phyloP scores from a whole-genome alignment of 2,329 filamentous ascomycete species.

The Cadophora sp. region DNA sequence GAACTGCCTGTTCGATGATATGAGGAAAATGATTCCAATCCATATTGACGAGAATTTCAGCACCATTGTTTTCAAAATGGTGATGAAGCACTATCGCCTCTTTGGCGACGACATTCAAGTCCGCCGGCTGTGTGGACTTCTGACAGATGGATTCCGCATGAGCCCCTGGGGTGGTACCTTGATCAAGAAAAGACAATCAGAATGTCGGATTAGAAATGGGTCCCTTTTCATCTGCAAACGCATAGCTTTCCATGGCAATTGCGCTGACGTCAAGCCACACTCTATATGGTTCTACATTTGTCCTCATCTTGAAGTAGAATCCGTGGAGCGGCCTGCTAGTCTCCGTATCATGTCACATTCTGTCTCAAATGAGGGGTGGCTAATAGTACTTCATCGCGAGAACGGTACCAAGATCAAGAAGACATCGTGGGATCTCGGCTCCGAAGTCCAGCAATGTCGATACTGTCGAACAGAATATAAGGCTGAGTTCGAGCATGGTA shows the following conservation, averaged over 20 bases:
- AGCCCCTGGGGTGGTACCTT: slow-evolving; percentile 2
- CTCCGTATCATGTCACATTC: not conserved
- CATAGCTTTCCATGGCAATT: slow-evolving; percentile 19
- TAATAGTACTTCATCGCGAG: not conserved
- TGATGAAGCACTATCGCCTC: slow-evolving; percentile 28
- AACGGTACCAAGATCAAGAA: not conserved
- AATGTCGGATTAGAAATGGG: slow-evolving; percentile 27
- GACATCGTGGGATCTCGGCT: not conserved
- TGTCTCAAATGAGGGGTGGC: not conserved
- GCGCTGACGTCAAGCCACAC: slow-evolving; percentile 17
- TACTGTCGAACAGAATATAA: not conserved
- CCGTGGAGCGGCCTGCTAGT: not conserved
- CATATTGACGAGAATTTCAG: slow-evolving; percentile 28
- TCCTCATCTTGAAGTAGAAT: not conserved
- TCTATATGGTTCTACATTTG: not conserved
- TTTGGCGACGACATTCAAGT: slow-evolving; percentile 28
- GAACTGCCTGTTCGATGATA: slow-evolving; percentile 23
- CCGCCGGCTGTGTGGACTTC: slow-evolving; percentile 26
- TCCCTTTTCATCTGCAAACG: slow-evolving; percentile 24
- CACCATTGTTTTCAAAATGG: slow-evolving; percentile 31
- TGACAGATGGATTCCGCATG: slow-evolving; percentile 14
- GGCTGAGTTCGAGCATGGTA: not conserved
- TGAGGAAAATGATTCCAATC: not conserved
- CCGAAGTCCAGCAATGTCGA: not conserved
- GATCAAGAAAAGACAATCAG: slow-evolving; percentile 16